These are phyloP conservation scores for Starmera dryadoides DNA, from an alignment of 805 yeast species.

Conservation along the genomic window DNA sequence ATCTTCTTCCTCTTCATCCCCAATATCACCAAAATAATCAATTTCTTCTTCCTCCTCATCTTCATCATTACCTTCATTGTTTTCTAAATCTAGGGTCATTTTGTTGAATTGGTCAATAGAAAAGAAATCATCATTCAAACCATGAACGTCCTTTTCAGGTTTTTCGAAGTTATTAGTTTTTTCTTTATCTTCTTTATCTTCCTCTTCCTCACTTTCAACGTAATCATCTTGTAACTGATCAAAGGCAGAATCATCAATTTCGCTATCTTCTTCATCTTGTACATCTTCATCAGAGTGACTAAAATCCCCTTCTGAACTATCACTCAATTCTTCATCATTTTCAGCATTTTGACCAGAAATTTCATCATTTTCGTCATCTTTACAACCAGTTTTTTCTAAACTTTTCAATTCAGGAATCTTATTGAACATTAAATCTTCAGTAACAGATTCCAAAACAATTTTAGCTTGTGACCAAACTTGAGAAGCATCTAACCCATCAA, in stretches of 20 bases:
- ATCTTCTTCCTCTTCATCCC: slow-evolving; percentile 39
- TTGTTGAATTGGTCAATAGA: slow-evolving; percentile 78
- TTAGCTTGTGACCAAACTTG: slow-evolving; percentile 94
- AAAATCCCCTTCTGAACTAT: not conserved
- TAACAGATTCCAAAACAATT: slow-evolving; percentile 73
- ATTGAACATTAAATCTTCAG: slow-evolving; percentile 51
- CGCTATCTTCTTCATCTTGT: slow-evolving; percentile 12
- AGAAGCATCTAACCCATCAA: slow-evolving; percentile 81
- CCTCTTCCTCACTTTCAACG: slow-evolving; percentile 21
- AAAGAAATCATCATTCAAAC: slow-evolving; percentile 79
- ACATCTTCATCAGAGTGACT: slow-evolving; percentile 4
- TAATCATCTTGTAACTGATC: slow-evolving; percentile 15
- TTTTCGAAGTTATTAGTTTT: slow-evolving; percentile 22
- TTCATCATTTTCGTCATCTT: slow-evolving; percentile 15
- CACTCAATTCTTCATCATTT: slow-evolving; percentile 10
- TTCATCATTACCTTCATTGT: slow-evolving; percentile 35
- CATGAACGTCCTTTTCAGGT: slow-evolving; percentile 42
- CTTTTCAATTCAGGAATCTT: slow-evolving; percentile 46
- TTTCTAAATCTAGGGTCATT: slow-evolving; percentile 61
- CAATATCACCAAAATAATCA: slow-evolving; percentile 40
- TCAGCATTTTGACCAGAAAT: slow-evolving; percentile 20
- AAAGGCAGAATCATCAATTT: slow-evolving; percentile 11
- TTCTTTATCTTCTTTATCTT: slow-evolving; percentile 17
- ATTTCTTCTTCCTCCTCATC: slow-evolving; percentile 39
- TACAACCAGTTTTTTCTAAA: slow-evolving; percentile 7